Base-by-base conservation (phyloP, 441 rosid genomes). In the Iberis amara region DNA sequence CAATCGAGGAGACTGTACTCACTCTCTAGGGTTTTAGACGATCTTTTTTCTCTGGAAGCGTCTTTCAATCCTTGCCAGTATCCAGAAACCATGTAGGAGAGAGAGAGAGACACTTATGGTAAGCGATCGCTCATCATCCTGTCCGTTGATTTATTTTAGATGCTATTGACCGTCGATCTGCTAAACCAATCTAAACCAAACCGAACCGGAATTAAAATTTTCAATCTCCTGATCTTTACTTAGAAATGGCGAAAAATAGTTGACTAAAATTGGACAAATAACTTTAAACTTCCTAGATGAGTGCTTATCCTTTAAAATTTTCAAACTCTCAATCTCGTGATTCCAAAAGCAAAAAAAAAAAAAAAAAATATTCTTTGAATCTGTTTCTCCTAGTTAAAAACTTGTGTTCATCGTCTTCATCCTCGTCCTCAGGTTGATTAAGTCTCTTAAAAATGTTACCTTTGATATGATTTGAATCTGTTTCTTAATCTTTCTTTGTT, bases 161-260 rank as follows among this genome's bases (percentile, higher is more conserved):
- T 28, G n/a, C 55, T 55, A 5, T 18, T 38, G 11, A 48, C 71
- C 71, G 62, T 67, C 36, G 8, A 23, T 53, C 33, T 15, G 47
- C 13, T 41, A 35, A 52, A 52, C 59, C 54, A 44, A 47, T 6
- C 14, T 4, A 5, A 15, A 55, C 46, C 52, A 21, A 24, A 57
- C 8, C 32, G 12, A 51, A 41, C 15, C 6, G 3, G 32, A n/a
- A 6, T 40, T 0, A 0, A 15, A 62, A 39, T 39, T 1, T 10
- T 36, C 4, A 35, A 31, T 18, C 11, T 36, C 8, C 12, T 38
- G 4, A 13, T 0, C 70, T 47, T 59, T 52, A 59, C 65, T 53
- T 66, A 54, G 71, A 21, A 36, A 59, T 35, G 65, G 49, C 57
- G 23, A 59, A 66, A 66, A 66, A 59, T 66, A 66, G 71, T 66